Percentiles rank a stretch among this genome's conserved stretches.
phyloP scores from a whole-genome alignment of 345 rosid genomes.

The Garcia nutans region DNA sequence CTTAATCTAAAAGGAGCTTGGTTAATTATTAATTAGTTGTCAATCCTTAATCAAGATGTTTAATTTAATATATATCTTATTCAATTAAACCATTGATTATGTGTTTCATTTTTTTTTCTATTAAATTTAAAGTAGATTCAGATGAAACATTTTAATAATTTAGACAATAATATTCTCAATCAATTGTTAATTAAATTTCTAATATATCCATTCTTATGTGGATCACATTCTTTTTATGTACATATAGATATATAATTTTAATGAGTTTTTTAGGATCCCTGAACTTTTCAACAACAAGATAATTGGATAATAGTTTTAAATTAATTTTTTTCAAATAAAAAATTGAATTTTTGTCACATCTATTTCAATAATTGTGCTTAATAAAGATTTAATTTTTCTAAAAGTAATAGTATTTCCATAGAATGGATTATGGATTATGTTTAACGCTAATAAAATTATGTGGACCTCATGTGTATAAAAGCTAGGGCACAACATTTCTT shows the following conservation, averaged over 20 bases:
- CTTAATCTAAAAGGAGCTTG: background rate
- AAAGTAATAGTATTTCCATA: too few species aligned
- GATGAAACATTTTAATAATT: slow-evolving; percentile 5
- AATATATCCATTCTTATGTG: background rate
- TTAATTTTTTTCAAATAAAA: background rate
- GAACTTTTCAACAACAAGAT: too few species aligned
- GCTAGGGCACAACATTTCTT: background rate
- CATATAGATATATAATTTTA: background rate
- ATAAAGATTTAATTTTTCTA: background rate
- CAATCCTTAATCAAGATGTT: background rate
- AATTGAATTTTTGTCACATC: background rate
- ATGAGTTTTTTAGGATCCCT: background rate
- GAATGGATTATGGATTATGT: background rate
- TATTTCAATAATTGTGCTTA: background rate
- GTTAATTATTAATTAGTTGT: background rate
- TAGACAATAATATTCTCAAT: background rate
- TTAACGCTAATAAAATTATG: too few species aligned
- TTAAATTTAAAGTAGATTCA: background rate
- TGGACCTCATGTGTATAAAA: background rate
- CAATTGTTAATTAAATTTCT: too few species aligned
- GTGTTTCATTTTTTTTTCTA: background rate
- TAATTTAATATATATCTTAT: background rate
- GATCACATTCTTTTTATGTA: background rate
- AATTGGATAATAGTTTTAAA: too few species aligned
- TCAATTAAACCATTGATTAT: background rate